Evolutionary conservation across 2,329 filamentous ascomycete genomes (phyloP), one percentile per base, ranked within the genome.

Genomic region (Pseudocercospora cruenta): DNA sequence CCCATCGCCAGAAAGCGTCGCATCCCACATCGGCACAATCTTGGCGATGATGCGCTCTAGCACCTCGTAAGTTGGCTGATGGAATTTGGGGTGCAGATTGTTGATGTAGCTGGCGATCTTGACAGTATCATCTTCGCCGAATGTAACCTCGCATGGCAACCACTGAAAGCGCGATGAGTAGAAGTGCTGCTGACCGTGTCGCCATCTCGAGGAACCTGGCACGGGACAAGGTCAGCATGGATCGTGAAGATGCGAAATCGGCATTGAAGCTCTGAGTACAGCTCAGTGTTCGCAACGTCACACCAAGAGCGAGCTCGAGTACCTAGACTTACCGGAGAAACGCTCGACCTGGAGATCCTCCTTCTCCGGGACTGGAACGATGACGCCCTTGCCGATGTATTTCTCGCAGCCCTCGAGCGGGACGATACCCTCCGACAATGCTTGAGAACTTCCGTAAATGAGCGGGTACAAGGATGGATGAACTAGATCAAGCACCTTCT

Each of bases 391-490:
- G 7, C 77, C 78, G 10, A 69, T 72, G 65, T 72, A 77, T 4
- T 72, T 60, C 4, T 75, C 67, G 22, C 76, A 78, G 31, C 78
- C 72, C 1, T 70, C 55, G 4, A 81, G 66, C 0, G 72, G 66
- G 2, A 79, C 74, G 1, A 64, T 68, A 3, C 71, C 73, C 4
- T 77, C 70, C 9, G 69, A 47, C 0, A 87, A 69, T 3, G 81
- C 79, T 2, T 79, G 79, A 1, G 81, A 82, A 14, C 76, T 75
- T 0, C 85, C 86, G 69, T 86, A 88, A 1, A 86, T 73, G 0
- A 91, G 75, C 0, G 88, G 87, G 69, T 83, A 91, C 6, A 91
- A 78, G 0, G 87, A 90, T 0, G 88, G 88, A 69, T 91, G 84
- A 4, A 91, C 82, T 1, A 91, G 78, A 72, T 91, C 85, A 0